Evolutionary conservation across 73 alveolate genomes (phyloP), one percentile per base, ranked within the genome.

Genomic region (Effrenium voratum): DNA sequence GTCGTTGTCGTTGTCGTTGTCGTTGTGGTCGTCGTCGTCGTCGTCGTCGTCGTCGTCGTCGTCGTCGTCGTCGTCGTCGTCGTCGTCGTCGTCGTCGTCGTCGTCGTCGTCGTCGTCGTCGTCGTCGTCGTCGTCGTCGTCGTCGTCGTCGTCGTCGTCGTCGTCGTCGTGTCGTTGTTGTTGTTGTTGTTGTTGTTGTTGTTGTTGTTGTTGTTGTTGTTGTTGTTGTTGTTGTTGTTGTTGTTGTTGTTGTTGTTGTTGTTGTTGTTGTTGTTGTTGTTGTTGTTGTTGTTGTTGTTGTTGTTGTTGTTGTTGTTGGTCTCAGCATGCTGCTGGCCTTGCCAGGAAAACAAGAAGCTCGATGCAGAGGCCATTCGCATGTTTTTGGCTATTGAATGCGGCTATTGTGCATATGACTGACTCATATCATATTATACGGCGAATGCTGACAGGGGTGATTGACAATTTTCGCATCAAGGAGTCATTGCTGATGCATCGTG

Each of bases 291-390:
- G 5, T 34, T 47, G 34, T 72, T 47, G 10, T 55, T 55, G 68
- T 55, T 55, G 30, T 15, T 15, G 30, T 55, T 55, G 68, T 55
- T 55, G 30, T 55, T 44, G 5, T 43, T 41, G 49, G 59, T 15
- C n/a, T n/a, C n/a, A n/a, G n/a, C n/a, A n/a, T n/a, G n/a, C n/a
- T n/a, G n/a, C n/a, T n/a, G n/a, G n/a, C n/a, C n/a, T n/a, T 36
- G 94, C 76, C 73, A 88, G 95, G 97, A 90, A 47, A 90, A 90
- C 75, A 90, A 90, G 75, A 90, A 90, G 87, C 97, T 90, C 46
- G 97, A 90, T 70, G 97, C 97, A 40, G 97, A 90, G 97, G 97
- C 73, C 8, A 34, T 32, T 24, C n/a, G n/a, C n/a, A n/a, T n/a
- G n/a, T n/a, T n/a, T n/a, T n/a, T n/a, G n/a, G n/a, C n/a, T n/a